Evolutionary conservation across 1,284 basidiomycete genomes (phyloP).

Genomic region (Cryptococcus sp.): DNA sequence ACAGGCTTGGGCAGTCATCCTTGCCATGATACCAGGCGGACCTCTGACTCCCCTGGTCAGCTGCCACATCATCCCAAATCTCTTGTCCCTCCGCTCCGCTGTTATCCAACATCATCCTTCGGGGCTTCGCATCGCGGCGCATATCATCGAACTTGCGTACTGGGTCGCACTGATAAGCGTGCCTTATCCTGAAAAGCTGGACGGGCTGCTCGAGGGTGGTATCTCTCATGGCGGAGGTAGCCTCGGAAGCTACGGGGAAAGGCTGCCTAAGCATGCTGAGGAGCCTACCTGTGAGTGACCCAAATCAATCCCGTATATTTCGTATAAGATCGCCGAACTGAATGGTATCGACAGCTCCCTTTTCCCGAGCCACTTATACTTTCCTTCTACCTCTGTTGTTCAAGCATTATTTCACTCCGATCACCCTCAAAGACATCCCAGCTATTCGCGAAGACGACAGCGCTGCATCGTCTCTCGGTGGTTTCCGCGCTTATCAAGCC

Average conservation of each 20-base stretch:
- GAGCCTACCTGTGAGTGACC: slow-evolving; percentile 41
- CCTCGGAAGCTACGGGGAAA: slow-evolving; percentile 26
- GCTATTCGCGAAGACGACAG: slow-evolving; percentile 58
- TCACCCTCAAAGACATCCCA: slow-evolving; percentile 55
- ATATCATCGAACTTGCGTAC: slow-evolving; percentile 40
- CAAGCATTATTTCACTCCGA: slow-evolving; percentile 53
- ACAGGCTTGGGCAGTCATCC: slow-evolving; percentile 22
- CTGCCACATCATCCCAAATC: slow-evolving; percentile 40
- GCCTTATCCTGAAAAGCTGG: slow-evolving; percentile 47
- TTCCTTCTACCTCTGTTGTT: slow-evolving; percentile 54
- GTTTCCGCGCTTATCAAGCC: slow-evolving; percentile 48
- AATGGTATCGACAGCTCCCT: slow-evolving; percentile 28
- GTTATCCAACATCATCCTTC: slow-evolving; percentile 27
- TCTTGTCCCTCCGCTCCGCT: slow-evolving; percentile 44
- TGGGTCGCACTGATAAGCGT: slow-evolving; percentile 46
- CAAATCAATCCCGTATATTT: neutral
- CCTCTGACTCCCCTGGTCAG: slow-evolving; percentile 45
- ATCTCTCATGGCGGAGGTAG: slow-evolving; percentile 41
- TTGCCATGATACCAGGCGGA: slow-evolving; percentile 29
- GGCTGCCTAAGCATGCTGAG: slow-evolving; percentile 37
- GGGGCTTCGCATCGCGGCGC: slow-evolving; percentile 32
- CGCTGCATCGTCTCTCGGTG: slow-evolving; percentile 53
- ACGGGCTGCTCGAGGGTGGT: slow-evolving; percentile 40
- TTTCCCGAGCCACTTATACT: slow-evolving; percentile 50
- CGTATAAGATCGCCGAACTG: neutral